Conservation (phyloP, 73 alveolate species). For the Symbiodinium natans region DNA sequence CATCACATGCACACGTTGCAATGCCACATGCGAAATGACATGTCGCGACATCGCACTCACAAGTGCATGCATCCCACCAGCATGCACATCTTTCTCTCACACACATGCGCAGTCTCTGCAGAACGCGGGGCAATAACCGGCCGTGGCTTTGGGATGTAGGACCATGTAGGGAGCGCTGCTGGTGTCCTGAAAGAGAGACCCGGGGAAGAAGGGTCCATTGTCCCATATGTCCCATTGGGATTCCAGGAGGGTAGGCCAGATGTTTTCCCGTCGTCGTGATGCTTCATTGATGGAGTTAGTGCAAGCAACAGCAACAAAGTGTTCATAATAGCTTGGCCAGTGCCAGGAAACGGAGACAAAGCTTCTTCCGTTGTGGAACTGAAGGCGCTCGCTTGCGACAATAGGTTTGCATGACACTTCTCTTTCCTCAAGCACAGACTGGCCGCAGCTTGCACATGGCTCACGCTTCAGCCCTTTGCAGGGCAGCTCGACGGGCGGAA, state of each 20-base stretch:
- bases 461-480: neutral
- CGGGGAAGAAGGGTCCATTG: neutral
- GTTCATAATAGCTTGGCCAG: neutral
- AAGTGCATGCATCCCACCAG: too few species aligned
- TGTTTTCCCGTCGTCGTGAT: neutral
- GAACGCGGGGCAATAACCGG: too few species aligned
- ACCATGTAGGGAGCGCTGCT: too few species aligned
- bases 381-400: conserved; percentile 5
- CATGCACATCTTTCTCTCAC: too few species aligned
- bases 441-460: neutral
- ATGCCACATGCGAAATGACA: too few species aligned
- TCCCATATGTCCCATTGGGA: neutral
- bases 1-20: too few species aligned
- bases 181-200: too few species aligned
- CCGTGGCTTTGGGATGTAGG: too few species aligned
- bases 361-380: conserved; percentile 85
- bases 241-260: neutral
- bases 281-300: neutral
- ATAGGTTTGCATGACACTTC: neutral
- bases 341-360: conserved; percentile 11
- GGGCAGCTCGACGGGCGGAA: conserved; percentile 5
- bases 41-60: too few species aligned
- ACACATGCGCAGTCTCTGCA: too few species aligned
- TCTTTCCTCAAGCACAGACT: neutral
- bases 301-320: too few species aligned